Percentiles rank a stretch among this genome's conserved stretches.
These are phyloP conservation scores for Dryas octopetala DNA, from an alignment of 306 rosid species.

Conservation along the genomic window DNA sequence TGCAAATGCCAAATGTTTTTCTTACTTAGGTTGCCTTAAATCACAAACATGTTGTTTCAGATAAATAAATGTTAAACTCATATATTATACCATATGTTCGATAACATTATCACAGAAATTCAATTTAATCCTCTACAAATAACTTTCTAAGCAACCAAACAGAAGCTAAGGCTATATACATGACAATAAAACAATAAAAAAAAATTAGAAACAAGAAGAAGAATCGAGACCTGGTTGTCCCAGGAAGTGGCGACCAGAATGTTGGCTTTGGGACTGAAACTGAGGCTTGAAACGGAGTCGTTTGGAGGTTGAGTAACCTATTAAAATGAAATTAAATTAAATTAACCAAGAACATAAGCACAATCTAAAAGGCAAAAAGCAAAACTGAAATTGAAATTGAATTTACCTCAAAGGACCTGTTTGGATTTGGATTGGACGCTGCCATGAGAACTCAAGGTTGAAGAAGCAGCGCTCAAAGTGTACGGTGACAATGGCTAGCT, in stretches of 20 bases:
- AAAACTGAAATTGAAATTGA: not conserved
- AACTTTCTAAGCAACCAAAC: not conserved
- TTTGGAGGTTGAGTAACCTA: conserved; percentile 78
- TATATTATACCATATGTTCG: too few relatives aligned
- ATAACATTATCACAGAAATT: not conserved
- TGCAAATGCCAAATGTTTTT: not conserved
- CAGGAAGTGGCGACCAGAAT: conserved; percentile 75
- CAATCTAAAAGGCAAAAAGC: too few relatives aligned
- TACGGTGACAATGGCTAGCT: too few relatives aligned
- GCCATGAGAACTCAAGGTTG: conserved; percentile 8
- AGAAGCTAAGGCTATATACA: not conserved
- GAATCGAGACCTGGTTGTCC: conserved; percentile 71
- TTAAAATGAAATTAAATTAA: not conserved
- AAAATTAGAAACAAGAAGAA: not conserved
- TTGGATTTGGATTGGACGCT: conserved; percentile 12
- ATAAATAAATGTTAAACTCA: too few relatives aligned
- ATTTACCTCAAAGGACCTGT: conserved; percentile 14
- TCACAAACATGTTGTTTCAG: not conserved
- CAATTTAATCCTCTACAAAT: not conserved
- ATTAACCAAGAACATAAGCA: not conserved
- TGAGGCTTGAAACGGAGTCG: conserved; percentile 71
- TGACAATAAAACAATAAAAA: not conserved
- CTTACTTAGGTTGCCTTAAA: not conserved
- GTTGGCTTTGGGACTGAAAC: conserved; percentile 79
- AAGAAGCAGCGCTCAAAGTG: not conserved